Percentiles rank a stretch among this genome's conserved stretches.
phyloP scores from a whole-genome alignment of 164 flowering plant genomes.

The Piper longum region DNA sequence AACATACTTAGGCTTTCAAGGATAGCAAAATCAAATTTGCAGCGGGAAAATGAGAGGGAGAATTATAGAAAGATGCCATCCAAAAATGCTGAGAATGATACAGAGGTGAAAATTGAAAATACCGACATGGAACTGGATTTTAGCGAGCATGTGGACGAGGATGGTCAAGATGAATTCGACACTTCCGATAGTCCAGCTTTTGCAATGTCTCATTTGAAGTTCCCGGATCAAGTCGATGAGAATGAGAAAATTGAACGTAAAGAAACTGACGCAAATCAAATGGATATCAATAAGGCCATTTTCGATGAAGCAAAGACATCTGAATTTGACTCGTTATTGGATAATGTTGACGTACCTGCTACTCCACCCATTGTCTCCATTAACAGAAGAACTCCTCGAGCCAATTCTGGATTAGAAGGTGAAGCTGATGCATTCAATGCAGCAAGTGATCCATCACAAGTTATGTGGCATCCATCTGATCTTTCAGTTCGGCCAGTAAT shows the following conservation, averaged over 20 bases:
- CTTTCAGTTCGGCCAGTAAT: constrained; percentile 93
- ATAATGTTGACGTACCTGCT: constrained; percentile 34
- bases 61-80: constrained; percentile 81
- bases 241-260: constrained; percentile 27
- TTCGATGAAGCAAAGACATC: constrained; percentile 27
- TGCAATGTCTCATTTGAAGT: constrained; percentile 23
- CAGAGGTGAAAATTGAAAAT: constrained; percentile 85
- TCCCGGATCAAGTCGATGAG: constrained; percentile 21
- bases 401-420: constrained; percentile 30
- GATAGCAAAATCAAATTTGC: constrained; percentile 84
- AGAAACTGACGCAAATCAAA: constrained; percentile 13
- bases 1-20: constrained; percentile 87
- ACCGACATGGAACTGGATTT: constrained; percentile 99
- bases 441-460: constrained; percentile 37
- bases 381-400: constrained; percentile 35
- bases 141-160: constrained; percentile 73
- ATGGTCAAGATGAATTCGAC: constrained; percentile 60
- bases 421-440: constrained; percentile 44
- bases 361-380: constrained; percentile 52
- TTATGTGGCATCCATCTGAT: constrained; percentile 91
- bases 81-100: constrained; percentile 52
- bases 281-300: constrained; percentile 17
- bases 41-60: constrained; percentile 91
- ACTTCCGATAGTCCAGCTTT: constrained; percentile 29
- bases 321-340: constrained; percentile 42